A percentile compares a stretch with the other conserved stretches of the same genome.
phyloP scores from a whole-genome alignment of 768 basidiomycete species.

The Suillus lakei region DNA sequence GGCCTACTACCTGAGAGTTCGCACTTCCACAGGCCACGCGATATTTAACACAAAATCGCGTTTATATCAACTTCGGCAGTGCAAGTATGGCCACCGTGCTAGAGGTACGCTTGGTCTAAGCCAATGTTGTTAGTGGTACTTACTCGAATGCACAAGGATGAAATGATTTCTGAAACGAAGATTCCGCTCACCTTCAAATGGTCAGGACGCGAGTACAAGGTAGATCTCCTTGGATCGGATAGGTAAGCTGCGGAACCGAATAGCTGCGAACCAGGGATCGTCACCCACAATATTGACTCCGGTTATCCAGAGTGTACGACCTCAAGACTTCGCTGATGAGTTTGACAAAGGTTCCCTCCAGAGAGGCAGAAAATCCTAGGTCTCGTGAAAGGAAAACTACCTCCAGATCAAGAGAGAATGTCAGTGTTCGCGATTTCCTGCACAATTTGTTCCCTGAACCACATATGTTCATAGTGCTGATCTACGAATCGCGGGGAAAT shows the following conservation, averaged over 20 bases:
- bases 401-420: conserved; percentile 75
- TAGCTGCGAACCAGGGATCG: neutral
- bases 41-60: neutral
- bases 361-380: conserved; percentile 90
- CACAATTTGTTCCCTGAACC: conserved; percentile 13
- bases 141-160: conserved; percentile 4
- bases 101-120: neutral
- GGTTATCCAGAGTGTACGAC: conserved; percentile 71
- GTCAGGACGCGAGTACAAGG: conserved; percentile 67
- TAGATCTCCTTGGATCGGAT: conserved; percentile 79
- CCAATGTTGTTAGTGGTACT: neutral
- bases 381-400: conserved; percentile 81
- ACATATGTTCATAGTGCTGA: conserved; percentile 48
- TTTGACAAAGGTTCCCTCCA: conserved; percentile 80
- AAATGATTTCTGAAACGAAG: conserved; percentile 43
- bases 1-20: neutral
- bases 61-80: neutral
- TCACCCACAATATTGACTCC: neutral
- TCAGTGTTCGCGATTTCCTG: conserved; percentile 22
- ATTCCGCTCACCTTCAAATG: conserved; percentile 71
- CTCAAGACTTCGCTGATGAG: conserved; percentile 69
- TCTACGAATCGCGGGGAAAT: conserved; percentile 66
- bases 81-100: neutral
- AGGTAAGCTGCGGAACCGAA: conserved; percentile 46
- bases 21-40: neutral